Evolutionary conservation across 2,329 filamentous ascomycete genomes (phyloP).

Genomic region (Ilyonectria mors-panacis): DNA sequence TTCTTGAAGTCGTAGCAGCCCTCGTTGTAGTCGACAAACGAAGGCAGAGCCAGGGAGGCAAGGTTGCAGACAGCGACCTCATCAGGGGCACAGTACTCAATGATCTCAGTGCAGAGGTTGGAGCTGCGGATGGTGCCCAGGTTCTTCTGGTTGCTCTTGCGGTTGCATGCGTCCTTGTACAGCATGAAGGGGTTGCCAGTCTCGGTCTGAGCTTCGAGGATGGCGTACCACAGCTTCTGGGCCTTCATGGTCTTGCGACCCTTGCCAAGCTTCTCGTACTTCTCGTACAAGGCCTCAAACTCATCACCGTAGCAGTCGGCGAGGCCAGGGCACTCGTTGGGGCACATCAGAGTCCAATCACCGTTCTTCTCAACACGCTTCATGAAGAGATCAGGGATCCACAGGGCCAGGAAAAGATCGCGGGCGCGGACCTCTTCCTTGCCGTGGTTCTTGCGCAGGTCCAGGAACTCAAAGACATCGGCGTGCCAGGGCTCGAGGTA

Average conservation of each 20-base stretch:
- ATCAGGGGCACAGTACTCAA: slow-evolving; percentile 97
- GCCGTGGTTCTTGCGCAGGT: slow-evolving; percentile 98
- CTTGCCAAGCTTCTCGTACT: slow-evolving; percentile 89
- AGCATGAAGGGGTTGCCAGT: slow-evolving; percentile 99
- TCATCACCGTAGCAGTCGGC: slow-evolving; percentile 98
- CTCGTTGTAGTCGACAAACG: slow-evolving; percentile 88
- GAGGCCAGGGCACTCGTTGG: slow-evolving; percentile 94
- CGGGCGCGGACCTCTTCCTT: slow-evolving; percentile 98
- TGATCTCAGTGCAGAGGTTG: slow-evolving; percentile 98
- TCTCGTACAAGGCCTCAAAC: slow-evolving; percentile 94
- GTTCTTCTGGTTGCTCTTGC: slow-evolving; percentile 99
- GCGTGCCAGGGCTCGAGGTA: slow-evolving; percentile 99
- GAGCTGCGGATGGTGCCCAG: slow-evolving; percentile 98
- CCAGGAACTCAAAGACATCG: slow-evolving; percentile 97
- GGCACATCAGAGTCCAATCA: slow-evolving; percentile 98
- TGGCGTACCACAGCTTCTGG: slow-evolving; percentile 99
- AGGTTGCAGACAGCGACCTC: slow-evolving; percentile 99
- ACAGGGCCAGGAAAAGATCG: slow-evolving; percentile 97
- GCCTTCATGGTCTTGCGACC: slow-evolving; percentile 94
- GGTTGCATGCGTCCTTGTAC: slow-evolving; percentile 98
- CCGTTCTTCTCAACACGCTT: slow-evolving; percentile 98
- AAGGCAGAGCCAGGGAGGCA: slow-evolving; percentile 92
- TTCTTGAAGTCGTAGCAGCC: slow-evolving; percentile 96
- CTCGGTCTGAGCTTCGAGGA: slow-evolving; percentile 98
- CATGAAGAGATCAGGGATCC: slow-evolving; percentile 99